phyloP scores from a whole-genome alignment of 2,329 filamentous ascomycete species.

The Beauveria rudraprayagi region DNA sequence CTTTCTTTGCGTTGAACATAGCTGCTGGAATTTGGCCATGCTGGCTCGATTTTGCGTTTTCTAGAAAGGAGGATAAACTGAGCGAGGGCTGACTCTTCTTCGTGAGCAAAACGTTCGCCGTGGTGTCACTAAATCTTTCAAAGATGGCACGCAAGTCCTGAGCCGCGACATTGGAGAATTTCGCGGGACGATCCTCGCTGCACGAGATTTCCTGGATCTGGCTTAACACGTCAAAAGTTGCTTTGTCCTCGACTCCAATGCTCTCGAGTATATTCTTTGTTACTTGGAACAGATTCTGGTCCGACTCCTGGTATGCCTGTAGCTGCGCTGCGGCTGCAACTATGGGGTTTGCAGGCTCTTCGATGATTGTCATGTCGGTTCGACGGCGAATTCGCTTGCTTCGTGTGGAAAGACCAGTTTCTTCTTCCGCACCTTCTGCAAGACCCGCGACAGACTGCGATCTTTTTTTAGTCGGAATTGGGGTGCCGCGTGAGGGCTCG shows the following conservation, averaged over 20 bases:
- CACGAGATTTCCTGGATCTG: constrained; percentile 46
- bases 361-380: constrained; percentile 42
- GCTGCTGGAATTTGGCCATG: constrained; percentile 40
- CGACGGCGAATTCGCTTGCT: constrained; percentile 58
- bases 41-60: constrained; percentile 51
- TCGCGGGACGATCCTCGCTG: constrained; percentile 41
- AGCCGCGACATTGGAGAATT: constrained; percentile 38
- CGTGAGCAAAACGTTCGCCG: constrained; percentile 42
- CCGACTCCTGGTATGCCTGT: constrained; percentile 48
- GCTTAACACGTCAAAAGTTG: constrained; percentile 35
- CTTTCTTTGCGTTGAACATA: constrained; percentile 43
- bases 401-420: constrained; percentile 49
- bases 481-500: constrained; percentile 25
- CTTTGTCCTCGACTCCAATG: constrained; percentile 43
- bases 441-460: constrained; percentile 56
- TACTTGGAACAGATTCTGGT: constrained; percentile 47
- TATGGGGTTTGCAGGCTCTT: constrained; percentile 45
- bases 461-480: constrained; percentile 45
- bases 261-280: constrained; percentile 48
- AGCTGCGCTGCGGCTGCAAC: constrained; percentile 46
- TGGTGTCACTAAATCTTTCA: constrained; percentile 44
- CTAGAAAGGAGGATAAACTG: constrained; percentile 53
- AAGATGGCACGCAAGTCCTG: constrained; percentile 42
- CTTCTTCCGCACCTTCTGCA: constrained; percentile 47
- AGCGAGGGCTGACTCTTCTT: constrained; percentile 45